These are phyloP conservation scores for Kwoniella botswanensis DNA, from an alignment of 768 basidiomycete genomes.

Conservation along the genomic window DNA sequence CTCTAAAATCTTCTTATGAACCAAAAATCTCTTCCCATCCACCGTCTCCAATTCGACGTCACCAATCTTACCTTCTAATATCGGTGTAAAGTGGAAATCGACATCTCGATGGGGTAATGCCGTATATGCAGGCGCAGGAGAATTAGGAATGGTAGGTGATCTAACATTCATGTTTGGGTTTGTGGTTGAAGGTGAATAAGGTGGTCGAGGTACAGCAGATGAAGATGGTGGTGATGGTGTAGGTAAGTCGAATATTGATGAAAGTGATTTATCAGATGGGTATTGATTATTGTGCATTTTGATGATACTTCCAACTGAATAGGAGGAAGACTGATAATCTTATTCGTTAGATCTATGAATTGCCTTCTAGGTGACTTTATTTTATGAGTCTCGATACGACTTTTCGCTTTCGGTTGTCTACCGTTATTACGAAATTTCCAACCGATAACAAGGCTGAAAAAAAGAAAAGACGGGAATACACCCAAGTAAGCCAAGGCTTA, in stretches of 20 bases:
- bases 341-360: no score
- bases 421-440: no score
- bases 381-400: no score
- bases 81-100: slow-evolving; percentile 44
- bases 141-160: slow-evolving; percentile 28
- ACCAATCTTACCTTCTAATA: slow-evolving; percentile 40
- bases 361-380: no score
- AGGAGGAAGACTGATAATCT: no score
- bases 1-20: slow-evolving; percentile 49
- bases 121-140: slow-evolving; percentile 51
- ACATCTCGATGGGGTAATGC: slow-evolving; percentile 43
- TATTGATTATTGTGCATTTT: slow-evolving; percentile 22
- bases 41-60: slow-evolving; percentile 50
- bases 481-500: no score
- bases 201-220: not conserved
- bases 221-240: slow-evolving; percentile 10
- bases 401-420: no score
- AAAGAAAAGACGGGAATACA: no score
- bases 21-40: slow-evolving; percentile 50
- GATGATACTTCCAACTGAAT: not conserved
- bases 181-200: slow-evolving; percentile 5
- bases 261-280: slow-evolving; percentile 28
- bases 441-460: no score
- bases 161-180: not conserved
- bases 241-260: slow-evolving; percentile 9